Percentiles rank a stretch among this genome's conserved stretches.
phyloP scores from a whole-genome alignment of 768 basidiomycete genomes.

The Tricholoma bakamatsutake region DNA sequence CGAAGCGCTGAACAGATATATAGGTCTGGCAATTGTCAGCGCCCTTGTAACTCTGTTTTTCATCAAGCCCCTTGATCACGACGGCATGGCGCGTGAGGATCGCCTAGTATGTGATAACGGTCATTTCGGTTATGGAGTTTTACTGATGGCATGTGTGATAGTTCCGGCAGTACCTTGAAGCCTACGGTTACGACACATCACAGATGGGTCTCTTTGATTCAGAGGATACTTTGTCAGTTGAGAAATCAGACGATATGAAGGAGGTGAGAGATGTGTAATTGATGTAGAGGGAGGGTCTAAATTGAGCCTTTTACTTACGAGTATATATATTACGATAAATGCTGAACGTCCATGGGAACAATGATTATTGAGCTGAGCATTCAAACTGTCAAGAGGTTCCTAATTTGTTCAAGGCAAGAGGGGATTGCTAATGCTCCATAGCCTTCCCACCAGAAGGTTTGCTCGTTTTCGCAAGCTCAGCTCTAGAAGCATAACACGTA shows the following conservation, averaged over 20 bases:
- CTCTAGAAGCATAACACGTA: conserved; percentile 29
- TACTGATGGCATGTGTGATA: conserved; percentile 17
- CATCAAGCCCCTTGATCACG: conserved; percentile 66
- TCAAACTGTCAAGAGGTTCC: not conserved
- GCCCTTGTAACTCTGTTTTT: conserved; percentile 69
- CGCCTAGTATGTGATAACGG: conserved; percentile 36
- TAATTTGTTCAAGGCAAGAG: not conserved
- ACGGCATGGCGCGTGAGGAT: conserved; percentile 81
- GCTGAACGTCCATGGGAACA: not conserved
- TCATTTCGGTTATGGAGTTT: not conserved
- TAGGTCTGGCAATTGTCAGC: conserved; percentile 69
- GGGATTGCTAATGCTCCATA: conserved; percentile 46
- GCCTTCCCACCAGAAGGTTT: conserved; percentile 34
- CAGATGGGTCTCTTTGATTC: conserved; percentile 53
- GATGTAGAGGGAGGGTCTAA: not conserved
- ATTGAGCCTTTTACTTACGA: not conserved
- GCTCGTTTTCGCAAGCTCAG: conserved; percentile 59
- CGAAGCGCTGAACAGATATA: conserved; percentile 4
- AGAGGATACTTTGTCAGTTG: conserved; percentile 16
- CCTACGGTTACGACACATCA: conserved; percentile 72
- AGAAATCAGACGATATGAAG: conserved; percentile 7
- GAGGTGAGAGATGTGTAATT: not conserved
- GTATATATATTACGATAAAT: not conserved
- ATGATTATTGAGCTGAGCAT: not conserved
- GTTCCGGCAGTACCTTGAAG: conserved; percentile 82